These are phyloP conservation scores for Paxillus rubicundulus DNA, from an alignment of 768 basidiomycete species.

Conservation along the genomic window DNA sequence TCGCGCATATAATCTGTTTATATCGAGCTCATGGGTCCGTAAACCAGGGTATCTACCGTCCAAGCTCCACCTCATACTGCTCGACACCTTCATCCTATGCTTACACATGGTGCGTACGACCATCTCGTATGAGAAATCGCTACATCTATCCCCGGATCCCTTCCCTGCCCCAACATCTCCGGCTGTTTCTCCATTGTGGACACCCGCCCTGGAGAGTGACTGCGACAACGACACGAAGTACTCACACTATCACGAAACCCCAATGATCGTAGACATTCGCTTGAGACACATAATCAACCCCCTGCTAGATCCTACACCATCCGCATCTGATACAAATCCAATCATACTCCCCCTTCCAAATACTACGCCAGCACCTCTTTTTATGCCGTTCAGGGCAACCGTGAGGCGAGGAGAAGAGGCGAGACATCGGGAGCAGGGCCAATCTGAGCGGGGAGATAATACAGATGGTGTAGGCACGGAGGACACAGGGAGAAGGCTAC, in stretches of 20 bases:
- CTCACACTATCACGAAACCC: slow-evolving; percentile 28
- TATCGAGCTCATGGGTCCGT: not conserved
- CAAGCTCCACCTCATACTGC: slow-evolving; percentile 57
- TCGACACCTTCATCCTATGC: slow-evolving; percentile 66
- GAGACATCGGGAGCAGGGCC: slow-evolving; percentile 33
- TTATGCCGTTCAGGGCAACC: slow-evolving; percentile 48
- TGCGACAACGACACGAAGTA: slow-evolving; percentile 16
- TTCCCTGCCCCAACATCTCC: slow-evolving; percentile 27
- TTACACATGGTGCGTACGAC: slow-evolving; percentile 66
- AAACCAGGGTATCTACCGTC: slow-evolving; percentile 57
- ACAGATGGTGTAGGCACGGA: slow-evolving; percentile 37
- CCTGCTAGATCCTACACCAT: slow-evolving; percentile 52
- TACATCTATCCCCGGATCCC: slow-evolving; percentile 42
- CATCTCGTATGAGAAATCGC: slow-evolving; percentile 63
- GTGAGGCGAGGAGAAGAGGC: slow-evolving; percentile 47
- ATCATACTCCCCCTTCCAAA: slow-evolving; percentile 56
- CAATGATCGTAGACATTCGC: slow-evolving; percentile 64
- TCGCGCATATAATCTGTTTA: slow-evolving; percentile 8
- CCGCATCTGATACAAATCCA: slow-evolving; percentile 27
- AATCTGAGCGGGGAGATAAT: slow-evolving; percentile 18
- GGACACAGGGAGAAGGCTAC: slow-evolving; percentile 33
- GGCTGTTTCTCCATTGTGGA: slow-evolving; percentile 16
- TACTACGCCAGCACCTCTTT: slow-evolving; percentile 53
- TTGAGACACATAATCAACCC: slow-evolving; percentile 52
- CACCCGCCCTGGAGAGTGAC: slow-evolving; percentile 28